phyloP scores from a whole-genome alignment of 2,329 filamentous ascomycete genomes.

The Colletotrichum endophyticum region DNA sequence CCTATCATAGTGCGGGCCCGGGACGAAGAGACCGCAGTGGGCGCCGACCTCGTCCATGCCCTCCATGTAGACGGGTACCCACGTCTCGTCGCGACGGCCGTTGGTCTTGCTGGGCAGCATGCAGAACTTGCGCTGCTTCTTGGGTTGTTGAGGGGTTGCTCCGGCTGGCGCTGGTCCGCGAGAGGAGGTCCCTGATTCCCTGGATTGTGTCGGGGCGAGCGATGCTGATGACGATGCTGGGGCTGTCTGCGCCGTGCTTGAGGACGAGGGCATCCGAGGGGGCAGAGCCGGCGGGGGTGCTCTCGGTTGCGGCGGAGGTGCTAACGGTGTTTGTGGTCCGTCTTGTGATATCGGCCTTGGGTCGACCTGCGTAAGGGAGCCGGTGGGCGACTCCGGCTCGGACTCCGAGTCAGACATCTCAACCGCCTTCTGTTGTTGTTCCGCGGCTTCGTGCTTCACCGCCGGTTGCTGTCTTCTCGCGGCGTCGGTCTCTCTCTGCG shows the following conservation, averaged over 20 bases:
- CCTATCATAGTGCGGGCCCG: slow-evolving; percentile 73
- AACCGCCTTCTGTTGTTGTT: neutral
- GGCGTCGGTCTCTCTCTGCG: slow-evolving; percentile 6
- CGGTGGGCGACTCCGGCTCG: neutral
- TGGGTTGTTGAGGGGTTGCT: slow-evolving; percentile 31
- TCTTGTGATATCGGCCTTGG: neutral
- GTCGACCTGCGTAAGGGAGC: neutral
- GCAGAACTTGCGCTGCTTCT: slow-evolving; percentile 79
- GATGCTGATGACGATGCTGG: neutral
- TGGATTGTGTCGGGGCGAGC: slow-evolving; percentile 24
- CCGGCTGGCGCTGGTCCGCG: slow-evolving; percentile 11
- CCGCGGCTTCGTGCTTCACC: slow-evolving; percentile 1
- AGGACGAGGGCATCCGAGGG: neutral
- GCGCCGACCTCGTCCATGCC: slow-evolving; percentile 85
- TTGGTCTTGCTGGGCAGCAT: slow-evolving; percentile 64
- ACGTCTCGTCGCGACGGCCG: slow-evolving; percentile 69
- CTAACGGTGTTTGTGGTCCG: neutral
- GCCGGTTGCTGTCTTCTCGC: neutral
- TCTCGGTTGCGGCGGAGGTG: neutral
- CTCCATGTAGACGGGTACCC: slow-evolving; percentile 82
- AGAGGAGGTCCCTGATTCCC: neutral
- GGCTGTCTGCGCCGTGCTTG: neutral
- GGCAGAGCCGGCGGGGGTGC: neutral
- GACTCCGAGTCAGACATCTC: neutral
- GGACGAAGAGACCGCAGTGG: slow-evolving; percentile 81